phyloP scores from a whole-genome alignment of 495 filamentous ascomycete genomes.

The Neurospora pannonica region DNA sequence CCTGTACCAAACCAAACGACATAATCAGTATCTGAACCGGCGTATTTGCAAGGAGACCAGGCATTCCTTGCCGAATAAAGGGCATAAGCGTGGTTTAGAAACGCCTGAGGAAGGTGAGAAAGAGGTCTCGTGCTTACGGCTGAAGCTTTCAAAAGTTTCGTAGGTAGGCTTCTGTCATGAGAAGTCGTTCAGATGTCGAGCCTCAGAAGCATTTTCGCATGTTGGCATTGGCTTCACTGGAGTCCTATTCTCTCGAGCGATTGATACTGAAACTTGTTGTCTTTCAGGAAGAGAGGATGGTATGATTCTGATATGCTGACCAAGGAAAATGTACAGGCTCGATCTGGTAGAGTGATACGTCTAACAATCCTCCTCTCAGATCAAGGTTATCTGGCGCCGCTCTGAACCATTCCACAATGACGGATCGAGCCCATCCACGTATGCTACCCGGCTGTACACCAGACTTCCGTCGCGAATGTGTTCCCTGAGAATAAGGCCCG shows the following conservation, averaged over 20 bases:
- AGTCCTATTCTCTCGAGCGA: accelerated
- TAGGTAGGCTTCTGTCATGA: not conserved
- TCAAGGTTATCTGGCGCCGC: not conserved
- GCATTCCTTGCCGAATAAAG: not conserved
- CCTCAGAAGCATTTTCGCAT: not conserved
- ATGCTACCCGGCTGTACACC: not conserved
- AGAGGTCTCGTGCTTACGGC: not conserved
- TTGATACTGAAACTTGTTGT: not conserved
- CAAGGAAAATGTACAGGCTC: not conserved
- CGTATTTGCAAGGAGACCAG: not conserved
- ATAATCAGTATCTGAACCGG: not conserved
- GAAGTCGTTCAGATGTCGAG: not conserved
- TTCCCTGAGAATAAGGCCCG: not conserved
- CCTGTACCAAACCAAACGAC: not conserved
- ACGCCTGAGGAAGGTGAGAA: not conserved
- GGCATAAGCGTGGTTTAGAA: not conserved
- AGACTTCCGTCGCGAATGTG: not conserved
- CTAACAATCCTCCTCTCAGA: not conserved
- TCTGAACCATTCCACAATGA: not conserved
- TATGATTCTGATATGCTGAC: not conserved
- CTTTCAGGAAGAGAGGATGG: not conserved
- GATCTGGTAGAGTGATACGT: not conserved
- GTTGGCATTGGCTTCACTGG: not conserved
- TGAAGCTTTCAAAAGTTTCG: not conserved
- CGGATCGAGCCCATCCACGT: accelerated